A percentile compares a stretch with the other conserved stretches of the same genome.
Conservation (phyloP, 495 filamentous ascomycete species). For the Penicillium goetzii region DNA sequence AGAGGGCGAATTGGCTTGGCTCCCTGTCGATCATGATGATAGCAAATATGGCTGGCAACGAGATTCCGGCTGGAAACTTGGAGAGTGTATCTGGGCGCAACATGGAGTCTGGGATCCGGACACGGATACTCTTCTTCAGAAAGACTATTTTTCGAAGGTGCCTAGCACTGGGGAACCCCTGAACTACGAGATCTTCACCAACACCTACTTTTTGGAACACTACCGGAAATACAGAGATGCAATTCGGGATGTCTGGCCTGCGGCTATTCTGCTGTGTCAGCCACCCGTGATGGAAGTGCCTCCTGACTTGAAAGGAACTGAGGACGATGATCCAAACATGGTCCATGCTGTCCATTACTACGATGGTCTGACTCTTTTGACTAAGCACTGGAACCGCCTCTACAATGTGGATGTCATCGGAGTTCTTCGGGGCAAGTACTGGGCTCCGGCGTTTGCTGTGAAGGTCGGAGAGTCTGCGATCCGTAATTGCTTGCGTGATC, state of each 20-base stretch:
- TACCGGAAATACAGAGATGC: slow-evolving; percentile 76
- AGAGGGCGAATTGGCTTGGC: slow-evolving; percentile 81
- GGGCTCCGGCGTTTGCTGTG: slow-evolving; percentile 84
- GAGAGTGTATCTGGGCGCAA: slow-evolving; percentile 94
- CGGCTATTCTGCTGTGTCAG: slow-evolving; percentile 88
- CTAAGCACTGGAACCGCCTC: slow-evolving; percentile 94
- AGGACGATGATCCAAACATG: slow-evolving; percentile 86
- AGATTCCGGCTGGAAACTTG: slow-evolving; percentile 85
- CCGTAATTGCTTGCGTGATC: slow-evolving; percentile 89
- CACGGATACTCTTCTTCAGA: slow-evolving; percentile 74
- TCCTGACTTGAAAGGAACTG: slow-evolving; percentile 81
- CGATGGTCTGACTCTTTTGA: slow-evolving; percentile 94
- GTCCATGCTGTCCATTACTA: slow-evolving; percentile 95
- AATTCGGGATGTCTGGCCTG: slow-evolving; percentile 73
- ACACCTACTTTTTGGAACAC: slow-evolving; percentile 84
- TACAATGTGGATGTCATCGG: slow-evolving; percentile 98
- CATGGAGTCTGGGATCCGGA: slow-evolving; percentile 93
- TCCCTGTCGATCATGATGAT: slow-evolving; percentile 80
- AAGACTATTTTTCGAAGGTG: slow-evolving; percentile 85
- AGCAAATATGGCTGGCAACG: slow-evolving; percentile 87
- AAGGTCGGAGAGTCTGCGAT: slow-evolving; percentile 95
- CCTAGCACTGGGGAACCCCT: slow-evolving; percentile 70
- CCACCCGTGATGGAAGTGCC: slow-evolving; percentile 91
- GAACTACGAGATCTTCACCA: slow-evolving; percentile 83
- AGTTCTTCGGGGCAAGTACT: slow-evolving; percentile 84